These are phyloP conservation scores for Penicillium sp. DNA, from an alignment of 2,329 filamentous ascomycete genomes.

Conservation along the genomic window DNA sequence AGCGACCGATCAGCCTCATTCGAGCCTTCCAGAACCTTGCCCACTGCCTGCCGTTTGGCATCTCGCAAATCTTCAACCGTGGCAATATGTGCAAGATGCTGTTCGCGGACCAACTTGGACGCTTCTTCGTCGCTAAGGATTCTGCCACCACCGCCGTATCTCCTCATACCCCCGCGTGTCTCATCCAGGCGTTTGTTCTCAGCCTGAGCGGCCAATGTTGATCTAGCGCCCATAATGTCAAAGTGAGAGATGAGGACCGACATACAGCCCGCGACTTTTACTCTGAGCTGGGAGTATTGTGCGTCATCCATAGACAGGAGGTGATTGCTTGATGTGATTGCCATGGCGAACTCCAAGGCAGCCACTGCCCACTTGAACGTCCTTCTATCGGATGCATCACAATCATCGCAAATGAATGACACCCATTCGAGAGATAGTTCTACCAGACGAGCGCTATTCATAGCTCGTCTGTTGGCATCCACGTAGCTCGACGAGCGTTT, in stretches of 20 bases:
- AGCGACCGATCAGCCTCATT: constrained; percentile 95
- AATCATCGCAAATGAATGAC: constrained; percentile 96
- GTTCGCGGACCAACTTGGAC: constrained; percentile 66
- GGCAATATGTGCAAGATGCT: constrained; percentile 68
- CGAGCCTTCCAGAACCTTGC: constrained; percentile 85
- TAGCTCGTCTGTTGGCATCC: constrained; percentile 89
- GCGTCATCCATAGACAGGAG: constrained; percentile 86
- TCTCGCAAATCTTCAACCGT: constrained; percentile 77
- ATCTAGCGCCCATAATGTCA: constrained; percentile 96
- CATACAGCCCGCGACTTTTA: constrained; percentile 96
- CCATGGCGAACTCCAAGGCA: constrained; percentile 93
- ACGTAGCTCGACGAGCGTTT: constrained; percentile 92
- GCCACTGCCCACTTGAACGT: constrained; percentile 97
- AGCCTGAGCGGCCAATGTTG: constrained; percentile 85
- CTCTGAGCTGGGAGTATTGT: constrained; percentile 76
- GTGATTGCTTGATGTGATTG: constrained; percentile 90
- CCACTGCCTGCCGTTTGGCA: constrained; percentile 79
- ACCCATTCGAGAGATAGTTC: constrained; percentile 95
- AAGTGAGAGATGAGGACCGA: constrained; percentile 95
- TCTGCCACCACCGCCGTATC: constrained; percentile 67
- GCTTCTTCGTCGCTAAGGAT: constrained; percentile 82
- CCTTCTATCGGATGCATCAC: constrained; percentile 85
- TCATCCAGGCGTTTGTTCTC: constrained; percentile 87
- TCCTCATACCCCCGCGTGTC: constrained; percentile 68
- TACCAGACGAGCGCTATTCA: constrained; percentile 95